Base-by-base conservation (phyloP, 345 rosid species). In the Populus davidiana region DNA sequence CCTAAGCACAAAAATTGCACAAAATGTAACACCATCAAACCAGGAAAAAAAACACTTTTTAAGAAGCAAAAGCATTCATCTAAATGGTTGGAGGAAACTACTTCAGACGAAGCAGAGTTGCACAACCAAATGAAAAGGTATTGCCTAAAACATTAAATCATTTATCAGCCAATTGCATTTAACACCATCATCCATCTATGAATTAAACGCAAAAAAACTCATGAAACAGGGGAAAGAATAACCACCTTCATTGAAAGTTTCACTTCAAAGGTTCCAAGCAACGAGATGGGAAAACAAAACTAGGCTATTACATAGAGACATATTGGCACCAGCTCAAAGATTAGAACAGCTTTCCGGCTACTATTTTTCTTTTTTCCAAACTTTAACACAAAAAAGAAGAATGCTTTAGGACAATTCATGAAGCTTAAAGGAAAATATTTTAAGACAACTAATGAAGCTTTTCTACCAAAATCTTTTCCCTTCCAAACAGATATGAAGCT, bases 1-100 rank as follows among this genome's bases (percentile, higher is more conserved):
- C 95, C 99, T 96, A 77, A 8, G 23, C 67, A 77, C 23, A 78
- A 74, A 79, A 70, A 33, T 9, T 25, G 50, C 29, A 47, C 1
- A 49, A n/a, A 79, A 25, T 4, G 20, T 6, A 78, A 66, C 39
- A 66, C 39, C 72, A 78, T 35, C 23, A 36, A 14, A 41, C 29
- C 33, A 43, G 47, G 29, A 50, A 33, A 33, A 21, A 59, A 62
- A 68, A 27, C 41, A 62, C 43, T 27, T 35, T 39, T 49, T 33
- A 65, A 64, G 35, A 29, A 59, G 23, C 27, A 71, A 23, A 12
- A 68, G 35, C 31, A 69, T 20, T 44, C 8, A 43, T 39, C 9
- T 11, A 25, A 20, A 8, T 50, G 56, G 21, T 2, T 21, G 14
- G 71, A 38, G 8, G 41, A 17, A 23, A 8, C 25, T 52, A 66